These are phyloP conservation scores for Leishmania lainsoni DNA, from an alignment of 208 protist genomes.

Conservation along the genomic window DNA sequence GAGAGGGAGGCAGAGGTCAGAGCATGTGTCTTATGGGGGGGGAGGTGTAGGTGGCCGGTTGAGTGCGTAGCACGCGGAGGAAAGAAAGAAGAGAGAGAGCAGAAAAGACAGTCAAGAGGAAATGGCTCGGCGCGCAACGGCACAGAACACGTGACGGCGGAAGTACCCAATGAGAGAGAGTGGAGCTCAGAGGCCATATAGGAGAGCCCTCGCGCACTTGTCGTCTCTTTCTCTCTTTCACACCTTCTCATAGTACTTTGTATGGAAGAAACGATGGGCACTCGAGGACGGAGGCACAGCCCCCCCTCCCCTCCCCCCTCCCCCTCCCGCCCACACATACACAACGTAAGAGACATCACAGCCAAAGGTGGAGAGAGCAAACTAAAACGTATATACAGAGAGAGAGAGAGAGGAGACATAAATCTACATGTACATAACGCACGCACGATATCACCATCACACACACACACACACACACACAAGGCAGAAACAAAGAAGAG, in stretches of 20 bases:
- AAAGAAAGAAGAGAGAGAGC: background rate
- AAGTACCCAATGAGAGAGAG: background rate
- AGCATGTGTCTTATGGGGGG: background rate
- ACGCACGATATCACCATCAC: too few relatives aligned
- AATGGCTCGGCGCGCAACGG: background rate
- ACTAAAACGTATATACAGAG: background rate
- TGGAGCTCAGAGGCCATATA: background rate
- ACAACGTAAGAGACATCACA: background rate
- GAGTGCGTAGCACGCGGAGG: background rate
- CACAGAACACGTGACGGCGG: background rate
- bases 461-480: too few relatives aligned
- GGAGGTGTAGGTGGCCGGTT: background rate
- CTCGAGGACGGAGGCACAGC: too few relatives aligned
- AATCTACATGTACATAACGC: background rate
- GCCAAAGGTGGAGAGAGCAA: background rate
- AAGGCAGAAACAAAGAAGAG: background rate
- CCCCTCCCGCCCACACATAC: too few relatives aligned
- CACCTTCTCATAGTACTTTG: background rate
- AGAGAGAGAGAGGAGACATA: background rate
- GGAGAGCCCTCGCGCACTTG: background rate
- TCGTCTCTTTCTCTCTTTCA: background rate
- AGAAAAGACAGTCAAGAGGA: background rate
- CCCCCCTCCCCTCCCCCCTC: too few relatives aligned
- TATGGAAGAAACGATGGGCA: too few relatives aligned
- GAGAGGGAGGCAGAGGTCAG: background rate